Percentiles rank a stretch among this genome's conserved stretches.
These are phyloP conservation scores for Aspergillus sp. DNA, from an alignment of 2,329 filamentous ascomycete genomes.

Conservation along the genomic window DNA sequence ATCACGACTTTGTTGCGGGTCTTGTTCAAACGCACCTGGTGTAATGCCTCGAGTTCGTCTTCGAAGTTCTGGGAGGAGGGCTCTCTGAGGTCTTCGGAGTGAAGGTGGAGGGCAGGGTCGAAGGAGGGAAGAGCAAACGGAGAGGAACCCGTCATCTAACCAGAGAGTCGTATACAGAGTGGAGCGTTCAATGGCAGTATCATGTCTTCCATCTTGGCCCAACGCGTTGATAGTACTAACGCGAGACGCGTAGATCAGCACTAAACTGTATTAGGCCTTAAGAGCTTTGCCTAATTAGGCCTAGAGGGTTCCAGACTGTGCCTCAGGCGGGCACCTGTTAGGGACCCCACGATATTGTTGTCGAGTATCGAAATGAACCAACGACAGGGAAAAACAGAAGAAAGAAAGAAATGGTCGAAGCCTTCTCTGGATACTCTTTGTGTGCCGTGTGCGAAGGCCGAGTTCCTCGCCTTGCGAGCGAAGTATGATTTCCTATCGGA, in stretches of 20 bases:
- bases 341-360: not conserved
- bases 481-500: not conserved
- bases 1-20: constrained; percentile 45
- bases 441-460: not conserved
- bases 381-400: not conserved
- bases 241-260: constrained; percentile 7
- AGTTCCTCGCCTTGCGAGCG: not conserved
- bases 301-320: not conserved
- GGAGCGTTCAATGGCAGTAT: not conserved
- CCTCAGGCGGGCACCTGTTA: not conserved
- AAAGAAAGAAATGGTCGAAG: not conserved
- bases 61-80: constrained; percentile 41
- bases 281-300: not conserved
- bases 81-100: constrained; percentile 46
- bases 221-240: constrained; percentile 6
- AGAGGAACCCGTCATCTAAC: constrained; percentile 41
- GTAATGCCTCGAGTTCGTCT: constrained; percentile 47
- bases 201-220: constrained; percentile 14
- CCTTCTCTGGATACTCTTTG: not conserved
- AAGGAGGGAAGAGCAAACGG: constrained; percentile 52
- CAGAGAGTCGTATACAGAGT: not conserved
- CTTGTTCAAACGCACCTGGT: constrained; percentile 39
- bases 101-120: constrained; percentile 55
- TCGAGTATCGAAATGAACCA: not conserved
- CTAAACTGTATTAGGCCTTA: constrained; percentile 7